Evolutionary conservation across 208 protist genomes (phyloP).

Genomic region (Plasmodiophora brassicae): DNA sequence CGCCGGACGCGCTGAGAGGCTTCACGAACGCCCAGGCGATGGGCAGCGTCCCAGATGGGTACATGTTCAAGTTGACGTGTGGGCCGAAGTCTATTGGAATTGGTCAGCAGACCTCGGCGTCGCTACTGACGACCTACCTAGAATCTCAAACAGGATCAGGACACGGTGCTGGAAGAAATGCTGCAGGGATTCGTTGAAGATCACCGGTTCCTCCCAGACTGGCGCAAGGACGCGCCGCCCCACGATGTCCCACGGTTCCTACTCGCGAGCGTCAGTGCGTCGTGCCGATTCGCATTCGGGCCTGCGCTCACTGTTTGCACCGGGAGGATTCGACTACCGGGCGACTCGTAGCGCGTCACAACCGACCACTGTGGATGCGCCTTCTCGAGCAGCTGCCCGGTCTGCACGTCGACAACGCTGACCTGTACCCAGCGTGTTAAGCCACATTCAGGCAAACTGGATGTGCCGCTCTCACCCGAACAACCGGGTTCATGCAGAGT

Average conservation of each 20-base stretch:
- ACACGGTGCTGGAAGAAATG: background rate
- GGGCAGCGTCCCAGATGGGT: background rate
- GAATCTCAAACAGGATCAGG: constrained; percentile 26
- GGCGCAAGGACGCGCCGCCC: background rate
- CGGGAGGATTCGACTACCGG: background rate
- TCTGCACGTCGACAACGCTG: background rate
- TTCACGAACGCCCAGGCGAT: constrained; percentile 24
- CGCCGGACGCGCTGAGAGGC: background rate
- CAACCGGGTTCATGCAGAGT: background rate
- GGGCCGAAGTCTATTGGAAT: background rate
- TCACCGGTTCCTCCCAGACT: background rate
- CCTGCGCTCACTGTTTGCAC: background rate
- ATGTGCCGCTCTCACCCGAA: background rate
- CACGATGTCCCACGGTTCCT: background rate
- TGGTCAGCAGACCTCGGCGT: background rate
- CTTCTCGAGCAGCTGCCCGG: background rate
- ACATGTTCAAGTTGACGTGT: background rate
- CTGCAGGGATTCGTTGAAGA: background rate
- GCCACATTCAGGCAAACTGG: background rate
- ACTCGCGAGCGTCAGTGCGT: background rate
- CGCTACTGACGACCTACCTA: background rate
- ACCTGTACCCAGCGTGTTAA: background rate
- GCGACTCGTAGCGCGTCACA: background rate
- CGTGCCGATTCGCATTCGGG: background rate
- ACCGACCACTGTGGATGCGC: background rate